Evolutionary conservation across 768 basidiomycete species (phyloP).

Genomic region (Pleurotus sapidus): DNA sequence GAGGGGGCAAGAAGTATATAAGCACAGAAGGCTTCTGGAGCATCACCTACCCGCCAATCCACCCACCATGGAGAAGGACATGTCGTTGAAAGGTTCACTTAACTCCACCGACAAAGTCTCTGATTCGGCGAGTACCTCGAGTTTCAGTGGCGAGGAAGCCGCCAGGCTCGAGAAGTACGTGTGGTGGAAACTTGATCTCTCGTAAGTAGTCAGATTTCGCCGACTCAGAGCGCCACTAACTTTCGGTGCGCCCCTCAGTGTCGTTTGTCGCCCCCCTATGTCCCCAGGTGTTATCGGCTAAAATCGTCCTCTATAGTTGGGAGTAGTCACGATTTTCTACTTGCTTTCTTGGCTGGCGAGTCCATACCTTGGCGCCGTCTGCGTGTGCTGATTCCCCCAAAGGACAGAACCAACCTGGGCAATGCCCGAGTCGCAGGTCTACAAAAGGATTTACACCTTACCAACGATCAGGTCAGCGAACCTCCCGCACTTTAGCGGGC

Average conservation of each 20-base stretch:
- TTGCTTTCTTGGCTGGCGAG: conserved; percentile 11
- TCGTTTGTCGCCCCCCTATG: neutral
- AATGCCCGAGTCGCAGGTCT: conserved; percentile 38
- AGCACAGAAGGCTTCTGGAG: too few species aligned
- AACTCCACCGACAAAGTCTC: conserved; percentile 2
- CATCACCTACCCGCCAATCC: neutral
- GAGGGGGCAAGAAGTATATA: too few species aligned
- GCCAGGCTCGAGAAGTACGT: neutral
- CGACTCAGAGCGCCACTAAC: neutral
- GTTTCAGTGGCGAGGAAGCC: neutral
- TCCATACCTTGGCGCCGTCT: neutral
- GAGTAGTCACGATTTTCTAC: conserved; percentile 10
- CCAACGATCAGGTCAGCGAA: neutral
- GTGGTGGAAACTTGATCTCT: conserved; percentile 4
- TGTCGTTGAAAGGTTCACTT: neutral
- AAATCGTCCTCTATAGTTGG: neutral
- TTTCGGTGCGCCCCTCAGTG: neutral
- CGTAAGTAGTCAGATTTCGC: neutral
- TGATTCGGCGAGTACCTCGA: neutral
- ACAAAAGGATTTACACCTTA: conserved; percentile 26
- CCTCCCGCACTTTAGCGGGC: too few species aligned
- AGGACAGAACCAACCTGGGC: conserved; percentile 25
- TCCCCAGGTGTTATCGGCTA: too few species aligned
- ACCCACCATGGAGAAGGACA: conserved; percentile 3
- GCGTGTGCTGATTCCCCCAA: neutral